phyloP scores from a whole-genome alignment of 768 basidiomycete genomes.

The Pulveroboletus ravenelii region DNA sequence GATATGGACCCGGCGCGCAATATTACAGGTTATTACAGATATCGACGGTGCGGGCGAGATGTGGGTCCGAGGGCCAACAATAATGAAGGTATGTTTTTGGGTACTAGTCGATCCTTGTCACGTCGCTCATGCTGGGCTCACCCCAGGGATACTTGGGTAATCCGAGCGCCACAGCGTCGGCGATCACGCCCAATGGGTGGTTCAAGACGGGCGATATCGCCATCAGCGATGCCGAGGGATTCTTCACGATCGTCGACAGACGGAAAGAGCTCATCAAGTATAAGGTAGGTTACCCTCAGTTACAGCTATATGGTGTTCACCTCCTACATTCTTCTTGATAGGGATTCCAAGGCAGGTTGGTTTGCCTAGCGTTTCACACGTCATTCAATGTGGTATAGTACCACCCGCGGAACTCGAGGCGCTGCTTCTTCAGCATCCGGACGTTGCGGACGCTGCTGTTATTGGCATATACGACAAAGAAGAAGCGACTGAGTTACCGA shows the following conservation, averaged over 20 bases:
- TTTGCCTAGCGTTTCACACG: neutral
- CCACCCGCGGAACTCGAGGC: conserved; percentile 85
- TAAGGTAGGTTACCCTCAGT: conserved; percentile 37
- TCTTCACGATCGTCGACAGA: conserved; percentile 69
- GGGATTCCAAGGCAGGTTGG: conserved; percentile 67
- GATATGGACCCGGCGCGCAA: neutral
- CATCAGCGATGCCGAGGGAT: conserved; percentile 61
- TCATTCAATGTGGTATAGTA: conserved; percentile 38
- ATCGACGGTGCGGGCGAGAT: conserved; percentile 62
- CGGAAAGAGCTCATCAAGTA: conserved; percentile 76
- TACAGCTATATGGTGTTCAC: neutral
- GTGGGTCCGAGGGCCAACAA: conserved; percentile 71
- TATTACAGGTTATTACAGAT: conserved; percentile 22
- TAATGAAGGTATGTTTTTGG: conserved; percentile 66
- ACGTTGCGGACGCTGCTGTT: conserved; percentile 76
- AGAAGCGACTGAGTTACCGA: conserved; percentile 79
- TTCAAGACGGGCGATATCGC: conserved; percentile 89
- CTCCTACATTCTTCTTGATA: conserved; percentile 18
- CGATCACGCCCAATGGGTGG: conserved; percentile 74
- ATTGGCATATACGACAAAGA: conserved; percentile 64
- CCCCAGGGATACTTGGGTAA: conserved; percentile 75
- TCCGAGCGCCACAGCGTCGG: conserved; percentile 56
- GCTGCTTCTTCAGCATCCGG: conserved; percentile 67
- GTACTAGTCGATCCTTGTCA: neutral
- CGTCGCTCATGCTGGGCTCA: neutral